phyloP scores from a whole-genome alignment of 257 asterid species.

The Thymus quinquecostatus region DNA sequence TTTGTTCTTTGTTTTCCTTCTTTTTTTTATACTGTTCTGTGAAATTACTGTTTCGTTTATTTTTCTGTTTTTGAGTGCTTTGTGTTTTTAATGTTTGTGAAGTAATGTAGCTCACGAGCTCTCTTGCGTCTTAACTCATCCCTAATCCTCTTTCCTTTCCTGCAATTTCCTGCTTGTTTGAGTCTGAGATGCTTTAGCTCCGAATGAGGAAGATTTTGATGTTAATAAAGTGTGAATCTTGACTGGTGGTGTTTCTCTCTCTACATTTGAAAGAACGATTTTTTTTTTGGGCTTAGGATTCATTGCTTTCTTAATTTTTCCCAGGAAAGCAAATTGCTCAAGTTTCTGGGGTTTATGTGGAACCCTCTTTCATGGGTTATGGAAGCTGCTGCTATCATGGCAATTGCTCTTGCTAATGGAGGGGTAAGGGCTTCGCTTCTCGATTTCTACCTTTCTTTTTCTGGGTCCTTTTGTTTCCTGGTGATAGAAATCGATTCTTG shows the following conservation, averaged over 20 bases:
- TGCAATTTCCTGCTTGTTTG: slow-evolving; percentile 19
- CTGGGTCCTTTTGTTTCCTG: neutral
- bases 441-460: slow-evolving; percentile 1
- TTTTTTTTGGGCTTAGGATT: neutral
- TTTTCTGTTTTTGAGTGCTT: slow-evolving; percentile 12
- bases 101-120: slow-evolving; percentile 26
- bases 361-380: slow-evolving; percentile 99
- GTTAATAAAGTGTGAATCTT: slow-evolving; percentile 15
- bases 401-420: slow-evolving; percentile 99
- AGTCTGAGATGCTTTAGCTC: slow-evolving; percentile 16
- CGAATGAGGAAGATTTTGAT: slow-evolving; percentile 19
- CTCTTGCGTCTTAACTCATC: slow-evolving; percentile 2
- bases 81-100: slow-evolving; percentile 27
- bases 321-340: slow-evolving; percentile 90
- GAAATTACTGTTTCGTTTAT: slow-evolving; percentile 1
- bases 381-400: slow-evolving; percentile 99
- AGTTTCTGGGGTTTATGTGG: slow-evolving; percentile 99
- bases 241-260: slow-evolving; percentile 19
- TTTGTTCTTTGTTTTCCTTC: neutral
- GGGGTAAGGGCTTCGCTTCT: slow-evolving; percentile 58
- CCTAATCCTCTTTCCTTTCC: neutral
- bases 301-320: slow-evolving; percentile 22
- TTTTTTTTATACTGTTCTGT: slow-evolving; percentile 22
- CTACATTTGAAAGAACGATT: slow-evolving; percentile 4
- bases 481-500: neutral